A percentile compares a stretch with the other conserved stretches of the same genome.
phyloP scores from a whole-genome alignment of 768 basidiomycete genomes.

The Psilocybe cubensis region DNA sequence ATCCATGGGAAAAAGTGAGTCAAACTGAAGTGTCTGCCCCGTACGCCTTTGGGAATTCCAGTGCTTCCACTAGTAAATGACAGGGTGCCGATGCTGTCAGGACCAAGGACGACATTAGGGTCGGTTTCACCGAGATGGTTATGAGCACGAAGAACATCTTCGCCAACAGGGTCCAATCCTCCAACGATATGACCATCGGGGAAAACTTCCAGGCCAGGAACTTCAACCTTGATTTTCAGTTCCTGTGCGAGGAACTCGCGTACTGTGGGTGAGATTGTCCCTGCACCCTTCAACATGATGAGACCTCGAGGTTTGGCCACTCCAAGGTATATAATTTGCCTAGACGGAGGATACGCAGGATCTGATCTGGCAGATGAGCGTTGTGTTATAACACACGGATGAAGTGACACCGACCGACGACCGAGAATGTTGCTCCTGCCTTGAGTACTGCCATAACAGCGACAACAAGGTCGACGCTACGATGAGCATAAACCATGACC shows the following conservation, averaged over 20 bases:
- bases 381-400: background rate
- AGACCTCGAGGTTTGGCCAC: constrained; percentile 93
- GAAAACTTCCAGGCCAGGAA: constrained; percentile 84
- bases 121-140: constrained; percentile 64
- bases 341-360: constrained; percentile 92
- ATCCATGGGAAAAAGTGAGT: constrained; percentile 99
- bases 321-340: constrained; percentile 91
- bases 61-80: constrained; percentile 98
- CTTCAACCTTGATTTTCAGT: constrained; percentile 85
- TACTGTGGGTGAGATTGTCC: constrained; percentile 76
- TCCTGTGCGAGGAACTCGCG: constrained; percentile 80
- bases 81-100: constrained; percentile 91
- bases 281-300: constrained; percentile 89
- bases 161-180: constrained; percentile 46
- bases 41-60: constrained; percentile 98
- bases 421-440: constrained; percentile 95
- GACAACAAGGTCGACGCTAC: constrained; percentile 95
- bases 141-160: constrained; percentile 66
- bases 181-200: constrained; percentile 67
- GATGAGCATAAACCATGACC: constrained; percentile 96
- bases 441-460: constrained; percentile 97
- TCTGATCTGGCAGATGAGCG: constrained; percentile 49
- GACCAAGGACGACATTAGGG: constrained; percentile 86
- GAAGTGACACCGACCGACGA: constrained; percentile 73
- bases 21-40: constrained; percentile 91